Conservation (phyloP, 140 eudicot species). For the Ambrosia hybrid region DNA sequence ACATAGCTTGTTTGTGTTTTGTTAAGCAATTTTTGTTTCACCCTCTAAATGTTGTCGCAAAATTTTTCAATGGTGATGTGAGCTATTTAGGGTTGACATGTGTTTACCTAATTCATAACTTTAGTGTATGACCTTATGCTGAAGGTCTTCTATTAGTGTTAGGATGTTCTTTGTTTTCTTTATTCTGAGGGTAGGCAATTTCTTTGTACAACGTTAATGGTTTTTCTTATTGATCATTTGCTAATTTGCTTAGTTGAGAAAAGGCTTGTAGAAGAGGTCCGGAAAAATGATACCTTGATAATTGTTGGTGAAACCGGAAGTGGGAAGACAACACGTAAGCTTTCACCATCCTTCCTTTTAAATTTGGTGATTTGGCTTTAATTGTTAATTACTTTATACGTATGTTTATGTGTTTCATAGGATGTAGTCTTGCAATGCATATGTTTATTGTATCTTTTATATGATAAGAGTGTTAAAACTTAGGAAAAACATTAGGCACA, state of each 20-base stretch:
- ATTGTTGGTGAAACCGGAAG: constrained; percentile 99
- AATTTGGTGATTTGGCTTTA: neutral
- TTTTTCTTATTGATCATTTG: constrained; percentile 2
- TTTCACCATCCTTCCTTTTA: neutral
- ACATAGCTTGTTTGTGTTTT: neutral
- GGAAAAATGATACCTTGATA: constrained; percentile 63
- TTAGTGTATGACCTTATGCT: constrained; percentile 1
- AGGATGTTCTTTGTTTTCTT: too few species aligned
- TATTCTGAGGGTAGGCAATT: too few species aligned
- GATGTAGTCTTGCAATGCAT: too few species aligned
- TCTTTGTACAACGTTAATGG: neutral
- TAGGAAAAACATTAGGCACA: too few species aligned
- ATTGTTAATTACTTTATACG: neutral
- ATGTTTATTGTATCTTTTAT: too few species aligned
- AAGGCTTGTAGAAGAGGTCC: constrained; percentile 74
- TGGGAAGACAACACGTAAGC: constrained; percentile 98
- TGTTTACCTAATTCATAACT: neutral
- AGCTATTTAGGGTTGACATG: neutral
- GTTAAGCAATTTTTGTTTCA: neutral
- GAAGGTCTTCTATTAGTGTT: too few species aligned
- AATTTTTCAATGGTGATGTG: neutral
- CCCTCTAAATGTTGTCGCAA: neutral
- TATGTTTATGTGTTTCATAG: too few species aligned
- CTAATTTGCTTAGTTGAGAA: constrained; percentile 51
- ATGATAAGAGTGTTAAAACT: too few species aligned